phyloP scores from a whole-genome alignment of 164 flowering plant species.

The Dillenia suffruticosa region DNA sequence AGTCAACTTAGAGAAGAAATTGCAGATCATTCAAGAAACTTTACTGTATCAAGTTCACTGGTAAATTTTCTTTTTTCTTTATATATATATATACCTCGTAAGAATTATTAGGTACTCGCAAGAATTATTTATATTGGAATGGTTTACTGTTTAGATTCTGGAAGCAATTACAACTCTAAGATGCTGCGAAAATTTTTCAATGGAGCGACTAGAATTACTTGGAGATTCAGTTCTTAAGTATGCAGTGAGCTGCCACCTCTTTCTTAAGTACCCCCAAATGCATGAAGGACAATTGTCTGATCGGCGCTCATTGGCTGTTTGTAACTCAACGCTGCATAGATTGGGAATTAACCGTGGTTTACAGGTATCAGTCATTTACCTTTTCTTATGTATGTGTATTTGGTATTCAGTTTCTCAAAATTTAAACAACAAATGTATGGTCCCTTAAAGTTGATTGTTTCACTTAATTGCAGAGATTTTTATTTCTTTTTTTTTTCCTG shows the following conservation, averaged over 20 bases:
- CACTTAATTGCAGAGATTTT: no score
- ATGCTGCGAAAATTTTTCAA: conserved; percentile 76
- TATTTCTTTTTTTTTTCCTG: no score
- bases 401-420: no score
- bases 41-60: conserved; percentile 57
- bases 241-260: conserved; percentile 76
- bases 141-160: conserved; percentile 44
- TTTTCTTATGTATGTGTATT: no score
- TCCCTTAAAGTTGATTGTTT: no score
- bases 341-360: conserved; percentile 56
- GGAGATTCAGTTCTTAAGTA: conserved; percentile 95
- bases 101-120: neutral
- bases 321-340: conserved; percentile 70
- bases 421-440: no score
- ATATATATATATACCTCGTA: neutral
- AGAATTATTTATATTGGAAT: neutral
- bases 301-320: conserved; percentile 45
- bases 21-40: conserved; percentile 23
- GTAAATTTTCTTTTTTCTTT: conserved; percentile 12
- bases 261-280: conserved; percentile 60
- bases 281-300: conserved; percentile 80
- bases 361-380: conserved; percentile 44
- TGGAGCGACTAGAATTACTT: conserved; percentile 93
- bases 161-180: conserved; percentile 86
- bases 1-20: conserved; percentile 83